A percentile compares a stretch with the other conserved stretches of the same genome.
phyloP scores from a whole-genome alignment of 2,329 filamentous ascomycete species.

The Chaetothyriales sp. region DNA sequence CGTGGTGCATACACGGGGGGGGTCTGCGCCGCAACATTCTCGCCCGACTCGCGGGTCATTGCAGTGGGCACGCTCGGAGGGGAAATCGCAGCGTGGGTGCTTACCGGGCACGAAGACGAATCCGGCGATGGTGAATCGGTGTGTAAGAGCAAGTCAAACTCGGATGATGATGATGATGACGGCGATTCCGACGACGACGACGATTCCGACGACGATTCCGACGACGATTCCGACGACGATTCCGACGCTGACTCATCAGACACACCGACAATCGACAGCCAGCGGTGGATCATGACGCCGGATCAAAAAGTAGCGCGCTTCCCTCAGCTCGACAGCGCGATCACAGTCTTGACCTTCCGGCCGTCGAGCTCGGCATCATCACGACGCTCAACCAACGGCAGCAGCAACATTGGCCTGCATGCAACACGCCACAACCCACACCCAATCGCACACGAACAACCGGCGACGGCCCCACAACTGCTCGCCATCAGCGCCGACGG shows the following conservation, averaged over 20 bases:
- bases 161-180: no score
- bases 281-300: conserved; percentile 65
- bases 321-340: conserved; percentile 51
- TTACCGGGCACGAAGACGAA: conserved; percentile 46
- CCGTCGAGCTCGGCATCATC: conserved; percentile 23
- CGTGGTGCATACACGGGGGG: conserved; percentile 57
- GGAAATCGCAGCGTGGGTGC: conserved; percentile 73
- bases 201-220: conserved; percentile 1
- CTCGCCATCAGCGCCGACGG: conserved; percentile 51
- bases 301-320: conserved; percentile 45
- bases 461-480: conserved; percentile 41
- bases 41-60: conserved; percentile 63
- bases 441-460: conserved; percentile 42
- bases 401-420: conserved; percentile 29
- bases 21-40: conserved; percentile 64
- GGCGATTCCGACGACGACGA: background rate
- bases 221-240: conserved; percentile 8
- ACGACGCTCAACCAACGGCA: conserved; percentile 25
- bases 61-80: conserved; percentile 71
- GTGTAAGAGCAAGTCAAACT: background rate
- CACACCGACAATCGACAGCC: conserved; percentile 39
- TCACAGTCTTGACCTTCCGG: conserved; percentile 56
- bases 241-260: conserved; percentile 33
- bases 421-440: conserved; percentile 38
- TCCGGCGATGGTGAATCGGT: background rate